Base-by-base conservation (phyloP, 192 early-diverging fungal species). In the Entophlyctis luteolus region DNA sequence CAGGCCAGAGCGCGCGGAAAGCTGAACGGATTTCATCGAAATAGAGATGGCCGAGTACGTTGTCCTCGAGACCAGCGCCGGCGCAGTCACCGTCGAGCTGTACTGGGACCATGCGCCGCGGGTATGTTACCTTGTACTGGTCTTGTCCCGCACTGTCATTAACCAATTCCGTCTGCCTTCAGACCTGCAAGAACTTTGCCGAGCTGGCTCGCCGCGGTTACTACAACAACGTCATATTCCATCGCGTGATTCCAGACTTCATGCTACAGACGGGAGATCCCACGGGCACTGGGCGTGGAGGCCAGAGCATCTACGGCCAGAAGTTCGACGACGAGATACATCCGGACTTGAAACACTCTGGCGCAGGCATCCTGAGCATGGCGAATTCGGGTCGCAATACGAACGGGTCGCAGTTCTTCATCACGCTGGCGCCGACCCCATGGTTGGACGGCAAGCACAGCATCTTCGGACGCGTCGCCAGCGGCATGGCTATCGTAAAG, bases 201-300 rank as follows among this genome's bases (percentile, higher is more conserved):
- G 49, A 68, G 46, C 68, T 88, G 84, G 88, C 92, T 29, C 88
- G 87, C 56, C 75, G 83, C 48, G 89, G 89, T n/a, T 92, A 93
- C 70, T 94, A 94, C 70, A 80, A 94, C 73, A 79, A 79, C 38
- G 79, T 85, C 29, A 86, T 81, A 84, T 94, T 93, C 67, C 91
- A 93, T 65, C 74, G 90, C 37, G 75, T 92, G 62, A 90, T 91
- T 70, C 59, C 84, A 2, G 90, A 98, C 74, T 99, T 98, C 75
- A 94, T 99, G 92, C 86, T 99, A 34, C 96, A 99, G 45, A 45
- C 46, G 38, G 74, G 93, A 49, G 95, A 99, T 75, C 96, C 95
- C 23, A 97, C 95, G 2, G 50, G 54, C 22, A 56, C 54, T 54
- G 50, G 54, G 14, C 50, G 88, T 28, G 95, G 95, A 32, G 95